Conservation (phyloP, 306 rosid genomes). For the Fragaria ananassa region DNA sequence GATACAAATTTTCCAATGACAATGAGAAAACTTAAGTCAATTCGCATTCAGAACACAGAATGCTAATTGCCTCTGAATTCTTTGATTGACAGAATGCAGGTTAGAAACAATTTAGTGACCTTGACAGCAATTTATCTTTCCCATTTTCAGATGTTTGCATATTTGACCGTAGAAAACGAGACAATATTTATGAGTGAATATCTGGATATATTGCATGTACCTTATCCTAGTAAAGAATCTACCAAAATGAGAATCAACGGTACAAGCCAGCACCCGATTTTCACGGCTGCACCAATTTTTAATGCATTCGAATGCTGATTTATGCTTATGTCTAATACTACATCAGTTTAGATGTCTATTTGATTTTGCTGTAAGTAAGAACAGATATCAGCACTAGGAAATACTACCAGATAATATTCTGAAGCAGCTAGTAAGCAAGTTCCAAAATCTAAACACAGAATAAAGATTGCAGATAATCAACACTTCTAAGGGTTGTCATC, state of each 20-base stretch:
- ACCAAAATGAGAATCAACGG: neutral
- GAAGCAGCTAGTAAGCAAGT: neutral
- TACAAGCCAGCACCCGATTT: neutral
- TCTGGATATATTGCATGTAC: neutral
- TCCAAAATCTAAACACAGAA: neutral
- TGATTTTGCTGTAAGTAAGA: neutral
- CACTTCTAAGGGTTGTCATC: neutral
- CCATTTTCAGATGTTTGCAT: neutral
- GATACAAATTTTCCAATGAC: neutral
- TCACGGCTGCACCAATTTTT: neutral
- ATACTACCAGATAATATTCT: no score
- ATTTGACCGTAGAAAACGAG: neutral
- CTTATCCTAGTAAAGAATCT: neutral
- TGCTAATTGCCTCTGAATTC: slow-evolving; percentile 10
- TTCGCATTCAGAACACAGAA: neutral
- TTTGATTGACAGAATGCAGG: neutral
- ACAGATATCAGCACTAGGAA: neutral
- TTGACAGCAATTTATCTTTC: neutral
- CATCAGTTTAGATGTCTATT: neutral
- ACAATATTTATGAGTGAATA: neutral
- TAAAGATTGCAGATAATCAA: slow-evolving; percentile 1
- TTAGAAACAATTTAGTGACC: neutral
- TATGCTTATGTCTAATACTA: neutral
- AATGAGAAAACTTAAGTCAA: neutral
- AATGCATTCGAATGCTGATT: neutral